Evolutionary conservation across 805 yeast species (phyloP).

Genomic region (Monosporozyma solicola): DNA sequence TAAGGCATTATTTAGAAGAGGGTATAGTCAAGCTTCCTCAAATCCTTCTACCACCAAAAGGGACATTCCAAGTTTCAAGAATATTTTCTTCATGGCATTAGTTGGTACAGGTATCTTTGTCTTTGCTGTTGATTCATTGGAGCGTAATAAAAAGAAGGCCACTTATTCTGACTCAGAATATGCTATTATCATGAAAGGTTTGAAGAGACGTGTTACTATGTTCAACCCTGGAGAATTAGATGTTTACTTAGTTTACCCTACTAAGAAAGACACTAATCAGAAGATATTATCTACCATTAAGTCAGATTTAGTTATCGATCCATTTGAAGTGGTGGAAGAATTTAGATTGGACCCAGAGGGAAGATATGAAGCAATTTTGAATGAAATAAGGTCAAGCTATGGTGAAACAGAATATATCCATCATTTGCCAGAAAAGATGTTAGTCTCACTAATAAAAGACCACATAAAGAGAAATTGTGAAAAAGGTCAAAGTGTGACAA

Average conservation of each 20-base stretch:
- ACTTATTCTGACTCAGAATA: slow-evolving; percentile 31
- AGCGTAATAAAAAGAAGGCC: slow-evolving; percentile 29
- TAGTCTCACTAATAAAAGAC: slow-evolving; percentile 27
- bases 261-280: neutral
- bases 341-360: slow-evolving; percentile 39
- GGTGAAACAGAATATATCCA: slow-evolving; percentile 23
- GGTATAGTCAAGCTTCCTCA: neutral
- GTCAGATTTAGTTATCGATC: slow-evolving; percentile 36
- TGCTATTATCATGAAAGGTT: slow-evolving; percentile 39
- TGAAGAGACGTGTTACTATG: slow-evolving; percentile 41
- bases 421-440: slow-evolving; percentile 30
- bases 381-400: slow-evolving; percentile 29
- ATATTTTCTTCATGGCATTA: slow-evolving; percentile 36
- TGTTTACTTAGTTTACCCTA: slow-evolving; percentile 19
- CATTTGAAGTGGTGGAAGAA: slow-evolving; percentile 38
- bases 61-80: slow-evolving; percentile 31
- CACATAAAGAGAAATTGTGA: slow-evolving; percentile 23
- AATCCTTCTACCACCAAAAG: neutral
- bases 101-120: slow-evolving; percentile 38
- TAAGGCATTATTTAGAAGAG: neutral
- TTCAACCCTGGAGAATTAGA: slow-evolving; percentile 36
- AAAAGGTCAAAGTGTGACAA: slow-evolving; percentile 37
- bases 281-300: neutral
- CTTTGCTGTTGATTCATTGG: slow-evolving; percentile 32
- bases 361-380: slow-evolving; percentile 45